Evolutionary conservation across 148 eudicot species (phyloP), one percentile per base, ranked within the genome.

Genomic region (Persicaria maculosa): DNA sequence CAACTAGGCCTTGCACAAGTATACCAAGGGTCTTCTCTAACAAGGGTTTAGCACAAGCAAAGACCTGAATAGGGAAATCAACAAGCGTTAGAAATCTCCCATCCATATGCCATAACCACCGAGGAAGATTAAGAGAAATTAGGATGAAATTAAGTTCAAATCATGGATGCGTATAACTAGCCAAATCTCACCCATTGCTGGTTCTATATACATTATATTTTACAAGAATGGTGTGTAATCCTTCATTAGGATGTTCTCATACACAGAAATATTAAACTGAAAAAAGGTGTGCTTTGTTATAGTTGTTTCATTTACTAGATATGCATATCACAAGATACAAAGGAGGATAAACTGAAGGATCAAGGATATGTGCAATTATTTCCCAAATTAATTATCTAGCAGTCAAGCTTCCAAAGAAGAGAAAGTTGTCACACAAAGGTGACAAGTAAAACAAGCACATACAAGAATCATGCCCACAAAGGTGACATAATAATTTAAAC

Each of bases 21-120:
- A n/a, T n/a, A n/a, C n/a, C 96, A 70, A 94, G 97, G 48, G 88
- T 85, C 84, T 92, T 92, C 79, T 89, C 97, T 77, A 94, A 77
- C 54, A 94, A 84, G 25, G 98, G 98, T 82, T 92, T 94, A 79
- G 96, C 90, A 47, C 96, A 93, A 80, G 96, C 88, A 83, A 92
- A 95, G 7, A 92, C 98, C 98, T 95, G n/a, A n/a, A n/a, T n/a
- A n/a, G n/a, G n/a, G n/a, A n/a, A n/a, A n/a, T n/a, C n/a, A 52
- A 52, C 19, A 12, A 1, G 12, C 55, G 16, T 52, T 12, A 52
- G 55, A 52, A 52, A 52, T 17, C 55, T 52, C 16, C 55, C 55
- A 52, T 2, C 11, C 2, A 48, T 1, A 52, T 52, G 5, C n/a
- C 55, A 52, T 16, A 48, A 52, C 55, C 55, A 52, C 15, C n/a